These are phyloP conservation scores for Epichloe gansuensis DNA, from an alignment of 2,329 filamentous ascomycete genomes.

Conservation along the genomic window DNA sequence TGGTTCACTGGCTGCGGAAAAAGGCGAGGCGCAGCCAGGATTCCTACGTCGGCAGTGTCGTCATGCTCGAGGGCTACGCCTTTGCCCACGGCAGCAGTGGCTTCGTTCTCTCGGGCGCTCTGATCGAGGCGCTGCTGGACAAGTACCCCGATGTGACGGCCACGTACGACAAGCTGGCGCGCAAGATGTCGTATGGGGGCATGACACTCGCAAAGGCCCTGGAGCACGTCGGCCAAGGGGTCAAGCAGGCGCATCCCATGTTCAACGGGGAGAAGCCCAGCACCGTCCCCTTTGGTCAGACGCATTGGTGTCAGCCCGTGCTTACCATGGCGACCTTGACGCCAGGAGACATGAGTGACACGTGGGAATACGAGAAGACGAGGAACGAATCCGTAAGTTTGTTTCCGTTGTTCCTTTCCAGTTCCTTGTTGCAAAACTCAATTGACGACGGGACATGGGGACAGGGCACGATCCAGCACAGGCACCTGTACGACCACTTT, in stretches of 20 bases:
- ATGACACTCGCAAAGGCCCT: constrained; percentile 36
- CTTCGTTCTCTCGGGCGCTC: constrained; percentile 40
- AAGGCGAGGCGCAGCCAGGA: constrained; percentile 29
- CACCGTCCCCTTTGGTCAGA: constrained; percentile 34
- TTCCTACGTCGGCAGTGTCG: constrained; percentile 39
- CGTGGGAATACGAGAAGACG: constrained; percentile 43
- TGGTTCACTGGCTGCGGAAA: constrained; percentile 36
- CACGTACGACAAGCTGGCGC: constrained; percentile 34
- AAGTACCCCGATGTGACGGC: constrained; percentile 29
- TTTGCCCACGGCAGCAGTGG: constrained; percentile 49
- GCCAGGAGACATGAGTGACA: constrained; percentile 35
- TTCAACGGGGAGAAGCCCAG: constrained; percentile 44
- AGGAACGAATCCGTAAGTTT: constrained; percentile 29
- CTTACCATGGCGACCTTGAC: constrained; percentile 45
- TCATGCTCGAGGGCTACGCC: constrained; percentile 29
- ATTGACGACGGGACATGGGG: neutral
- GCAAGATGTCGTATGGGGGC: constrained; percentile 38
- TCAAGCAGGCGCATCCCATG: constrained; percentile 37
- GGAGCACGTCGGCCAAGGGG: constrained; percentile 29
- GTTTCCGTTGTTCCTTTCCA: constrained; percentile 9
- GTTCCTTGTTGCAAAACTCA: neutral
- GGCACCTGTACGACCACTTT: constrained; percentile 37
- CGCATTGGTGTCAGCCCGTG: constrained; percentile 45
- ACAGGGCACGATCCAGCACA: constrained; percentile 32
- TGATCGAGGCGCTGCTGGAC: constrained; percentile 36